These are phyloP conservation scores for Torulaspora pretoriensis DNA, from an alignment of 1,139 yeast genomes.

Conservation along the genomic window DNA sequence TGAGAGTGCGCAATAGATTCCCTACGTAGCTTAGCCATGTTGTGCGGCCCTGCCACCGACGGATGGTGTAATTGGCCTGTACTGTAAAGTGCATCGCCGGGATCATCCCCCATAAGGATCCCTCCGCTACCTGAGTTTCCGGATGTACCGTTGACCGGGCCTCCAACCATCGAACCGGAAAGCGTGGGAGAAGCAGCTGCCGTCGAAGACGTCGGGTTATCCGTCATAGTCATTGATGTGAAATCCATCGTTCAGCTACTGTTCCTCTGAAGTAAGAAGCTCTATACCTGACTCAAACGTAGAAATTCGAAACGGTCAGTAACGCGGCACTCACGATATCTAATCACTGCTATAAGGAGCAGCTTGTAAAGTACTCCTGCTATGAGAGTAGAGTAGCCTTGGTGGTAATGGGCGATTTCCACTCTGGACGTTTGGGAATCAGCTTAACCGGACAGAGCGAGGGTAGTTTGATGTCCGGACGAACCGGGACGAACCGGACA, in stretches of 20 bases:
- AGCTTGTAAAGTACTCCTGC: background rate
- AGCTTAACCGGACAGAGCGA: slow-evolving; percentile 3
- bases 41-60: slow-evolving; percentile 17
- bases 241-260: slow-evolving; percentile 15
- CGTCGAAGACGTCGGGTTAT: slow-evolving; percentile 11
- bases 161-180: slow-evolving; percentile 5
- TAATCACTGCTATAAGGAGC: background rate
- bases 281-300: slow-evolving; percentile 1
- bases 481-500: slow-evolving; percentile 4
- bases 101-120: slow-evolving; percentile 5
- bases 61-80: slow-evolving; percentile 8
- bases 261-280: slow-evolving; percentile 1
- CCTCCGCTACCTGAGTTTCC: slow-evolving; percentile 2
- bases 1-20: slow-evolving; percentile 94
- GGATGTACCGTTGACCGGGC: slow-evolving; percentile 3
- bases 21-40: slow-evolving; percentile 56
- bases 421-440: slow-evolving; percentile 1
- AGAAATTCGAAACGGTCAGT: background rate
- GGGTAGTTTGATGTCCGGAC: slow-evolving; percentile 1
- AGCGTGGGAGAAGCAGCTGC: slow-evolving; percentile 15
- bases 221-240: slow-evolving; percentile 16
- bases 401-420: background rate
- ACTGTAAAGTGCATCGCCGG: slow-evolving; percentile 3
- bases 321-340: background rate
- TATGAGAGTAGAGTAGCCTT: background rate